Evolutionary conservation across 2,329 filamentous ascomycete species (phyloP).

Genomic region (Trichoderma oligosporum): DNA sequence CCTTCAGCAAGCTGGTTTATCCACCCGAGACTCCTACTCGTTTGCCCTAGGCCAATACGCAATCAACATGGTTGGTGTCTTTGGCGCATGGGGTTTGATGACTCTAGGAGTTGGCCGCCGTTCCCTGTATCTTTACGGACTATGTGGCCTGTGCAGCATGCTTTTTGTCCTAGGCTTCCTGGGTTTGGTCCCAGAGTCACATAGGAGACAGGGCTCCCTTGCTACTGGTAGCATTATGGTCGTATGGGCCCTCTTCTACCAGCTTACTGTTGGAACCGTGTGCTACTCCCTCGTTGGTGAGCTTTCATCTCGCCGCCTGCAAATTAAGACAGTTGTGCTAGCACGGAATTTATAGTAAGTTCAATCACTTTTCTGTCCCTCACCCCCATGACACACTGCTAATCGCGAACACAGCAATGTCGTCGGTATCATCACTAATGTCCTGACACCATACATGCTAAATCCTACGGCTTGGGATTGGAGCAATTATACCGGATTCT

Average conservation of each 20-base stretch:
- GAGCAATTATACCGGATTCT: conserved; percentile 83
- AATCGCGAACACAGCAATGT: conserved; percentile 55
- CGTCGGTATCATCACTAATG: conserved; percentile 74
- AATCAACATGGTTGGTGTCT: conserved; percentile 75
- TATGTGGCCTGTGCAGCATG: conserved; percentile 70
- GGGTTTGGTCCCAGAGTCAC: conserved; percentile 62
- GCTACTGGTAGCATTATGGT: conserved; percentile 86
- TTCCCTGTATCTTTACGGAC: conserved; percentile 70
- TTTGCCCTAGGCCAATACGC: conserved; percentile 63
- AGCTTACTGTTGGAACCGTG: conserved; percentile 82
- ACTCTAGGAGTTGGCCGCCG: conserved; percentile 70
- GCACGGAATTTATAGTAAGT: conserved; percentile 70
- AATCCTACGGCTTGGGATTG: conserved; percentile 85
- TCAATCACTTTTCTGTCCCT: neutral
- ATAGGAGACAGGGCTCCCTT: conserved; percentile 60
- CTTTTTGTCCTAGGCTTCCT: conserved; percentile 81
- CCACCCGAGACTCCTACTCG: conserved; percentile 49
- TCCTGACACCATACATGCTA: conserved; percentile 88
- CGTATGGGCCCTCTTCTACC: conserved; percentile 76
- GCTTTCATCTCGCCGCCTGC: conserved; percentile 73
- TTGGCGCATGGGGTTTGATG: conserved; percentile 80
- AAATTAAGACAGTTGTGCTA: conserved; percentile 88
- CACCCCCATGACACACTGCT: neutral
- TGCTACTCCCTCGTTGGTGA: conserved; percentile 87
- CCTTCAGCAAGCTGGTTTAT: conserved; percentile 56